These are phyloP conservation scores for Colletotrichum musae DNA, from an alignment of 2,329 filamentous ascomycete species.

Conservation along the genomic window DNA sequence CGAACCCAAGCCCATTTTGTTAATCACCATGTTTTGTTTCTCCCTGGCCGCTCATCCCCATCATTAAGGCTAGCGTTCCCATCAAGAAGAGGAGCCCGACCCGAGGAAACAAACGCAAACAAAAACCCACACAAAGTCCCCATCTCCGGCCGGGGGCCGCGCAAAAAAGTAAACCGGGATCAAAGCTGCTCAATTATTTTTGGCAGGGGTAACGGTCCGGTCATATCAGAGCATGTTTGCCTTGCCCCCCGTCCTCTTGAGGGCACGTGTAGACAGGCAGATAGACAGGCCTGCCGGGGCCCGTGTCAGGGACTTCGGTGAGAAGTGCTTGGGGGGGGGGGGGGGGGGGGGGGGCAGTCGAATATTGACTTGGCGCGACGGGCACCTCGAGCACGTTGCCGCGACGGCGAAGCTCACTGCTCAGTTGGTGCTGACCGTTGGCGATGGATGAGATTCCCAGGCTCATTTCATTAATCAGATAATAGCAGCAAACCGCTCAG, in stretches of 20 bases:
- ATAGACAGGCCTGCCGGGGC: background rate
- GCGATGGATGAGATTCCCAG: too few species aligned
- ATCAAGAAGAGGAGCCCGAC: background rate
- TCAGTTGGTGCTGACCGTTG: background rate
- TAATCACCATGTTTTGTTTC: background rate
- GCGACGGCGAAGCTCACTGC: conserved; percentile 1
- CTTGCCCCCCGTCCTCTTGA: background rate
- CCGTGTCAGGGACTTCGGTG: conserved; percentile 1
- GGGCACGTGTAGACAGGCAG: conserved; percentile 8
- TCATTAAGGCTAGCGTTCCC: conserved; percentile 27
- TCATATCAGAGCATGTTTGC: background rate
- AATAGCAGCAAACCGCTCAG: too few species aligned
- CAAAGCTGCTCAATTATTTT: background rate
- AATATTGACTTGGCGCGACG: background rate
- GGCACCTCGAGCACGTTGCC: background rate
- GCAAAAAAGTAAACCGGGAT: background rate
- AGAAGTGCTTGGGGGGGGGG: background rate
- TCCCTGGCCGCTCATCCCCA: conserved; percentile 7
- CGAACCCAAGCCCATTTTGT: background rate
- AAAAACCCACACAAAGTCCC: conserved; percentile 1
- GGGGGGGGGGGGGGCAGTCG: too few species aligned
- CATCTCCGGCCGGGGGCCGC: background rate
- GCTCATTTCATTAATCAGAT: too few species aligned
- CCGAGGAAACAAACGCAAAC: too few species aligned
- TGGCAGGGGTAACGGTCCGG: background rate